Percentiles rank a stretch among this genome's conserved stretches.
These are phyloP conservation scores for Ottelia alismoides DNA, from an alignment of 106 monocot species.

Conservation along the genomic window DNA sequence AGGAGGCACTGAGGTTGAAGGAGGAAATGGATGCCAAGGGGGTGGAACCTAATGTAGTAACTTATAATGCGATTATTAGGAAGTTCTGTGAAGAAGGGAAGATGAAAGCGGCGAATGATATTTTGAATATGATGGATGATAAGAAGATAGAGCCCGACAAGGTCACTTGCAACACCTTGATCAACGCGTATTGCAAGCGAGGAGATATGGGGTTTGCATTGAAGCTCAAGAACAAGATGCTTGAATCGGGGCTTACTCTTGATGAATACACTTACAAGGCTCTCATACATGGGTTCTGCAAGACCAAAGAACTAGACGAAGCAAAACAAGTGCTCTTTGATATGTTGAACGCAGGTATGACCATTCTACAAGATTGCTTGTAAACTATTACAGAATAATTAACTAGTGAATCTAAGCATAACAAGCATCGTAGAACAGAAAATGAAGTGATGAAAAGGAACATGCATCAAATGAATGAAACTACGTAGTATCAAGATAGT, in stretches of 20 bases:
- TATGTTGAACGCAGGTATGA: slow-evolving; percentile 66
- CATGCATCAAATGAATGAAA: too few relatives aligned
- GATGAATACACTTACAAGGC: slow-evolving; percentile 83
- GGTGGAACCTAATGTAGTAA: slow-evolving; percentile 43
- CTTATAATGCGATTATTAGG: slow-evolving; percentile 69
- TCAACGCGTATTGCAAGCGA: slow-evolving; percentile 95
- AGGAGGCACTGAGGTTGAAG: slow-evolving; percentile 38
- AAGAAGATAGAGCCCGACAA: slow-evolving; percentile 70
- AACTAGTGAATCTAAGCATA: too few relatives aligned
- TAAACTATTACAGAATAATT: too few relatives aligned
- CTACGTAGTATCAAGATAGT: too few relatives aligned
- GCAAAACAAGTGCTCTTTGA: slow-evolving; percentile 79
- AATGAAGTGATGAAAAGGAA: too few relatives aligned
- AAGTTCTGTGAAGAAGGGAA: slow-evolving; percentile 75
- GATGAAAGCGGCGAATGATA: slow-evolving; percentile 73
- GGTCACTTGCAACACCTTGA: slow-evolving; percentile 91
- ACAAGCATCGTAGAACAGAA: too few relatives aligned
- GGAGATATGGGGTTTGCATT: slow-evolving; percentile 75
- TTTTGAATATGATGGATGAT: slow-evolving; percentile 94
- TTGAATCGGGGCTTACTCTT: slow-evolving; percentile 61
- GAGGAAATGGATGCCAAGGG: slow-evolving; percentile 82
- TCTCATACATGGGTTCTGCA: slow-evolving; percentile 93
- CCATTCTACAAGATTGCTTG: too few relatives aligned
- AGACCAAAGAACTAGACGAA: slow-evolving; percentile 49
- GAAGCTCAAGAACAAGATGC: slow-evolving; percentile 76